A percentile compares a stretch with the other conserved stretches of the same genome.
phyloP scores from a whole-genome alignment of 1,284 basidiomycete species.

The Microbotryum scabiosae region DNA sequence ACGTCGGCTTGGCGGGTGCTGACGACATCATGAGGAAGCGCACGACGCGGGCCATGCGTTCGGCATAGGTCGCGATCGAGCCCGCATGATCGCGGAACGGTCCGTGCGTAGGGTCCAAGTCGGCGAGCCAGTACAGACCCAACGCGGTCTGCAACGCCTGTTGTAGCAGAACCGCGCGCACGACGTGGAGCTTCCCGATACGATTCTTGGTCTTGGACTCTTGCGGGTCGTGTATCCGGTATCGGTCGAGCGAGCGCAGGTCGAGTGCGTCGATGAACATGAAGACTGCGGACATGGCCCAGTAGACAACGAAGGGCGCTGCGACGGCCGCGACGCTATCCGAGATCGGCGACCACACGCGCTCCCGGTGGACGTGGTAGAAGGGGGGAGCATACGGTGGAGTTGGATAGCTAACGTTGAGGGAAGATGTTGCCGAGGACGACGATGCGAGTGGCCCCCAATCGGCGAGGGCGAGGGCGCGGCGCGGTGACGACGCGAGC shows the following conservation, averaged over 20 bases:
- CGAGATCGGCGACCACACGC: no score
- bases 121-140: conserved; percentile 61
- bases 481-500: no score
- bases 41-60: neutral
- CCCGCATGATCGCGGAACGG: conserved; percentile 49
- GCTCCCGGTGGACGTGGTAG: no score
- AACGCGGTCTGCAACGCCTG: conserved; percentile 75
- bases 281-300: conserved; percentile 72
- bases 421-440: no score
- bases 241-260: conserved; percentile 70
- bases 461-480: no score
- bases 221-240: conserved; percentile 77
- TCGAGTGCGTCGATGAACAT: conserved; percentile 60
- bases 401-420: no score
- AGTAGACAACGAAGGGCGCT: conserved; percentile 77
- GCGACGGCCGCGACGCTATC: conserved; percentile 42
- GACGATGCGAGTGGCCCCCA: no score
- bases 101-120: conserved; percentile 42
- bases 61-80: conserved; percentile 15
- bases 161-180: conserved; percentile 72
- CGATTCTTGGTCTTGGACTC: conserved; percentile 72
- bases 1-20: neutral
- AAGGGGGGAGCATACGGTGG: no score
- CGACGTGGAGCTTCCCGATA: conserved; percentile 60
- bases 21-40: conserved; percentile 7